Percentiles rank a stretch among this genome's conserved stretches.
phyloP scores from a whole-genome alignment of 306 rosid genomes.

The Acacia melanoxylon region DNA sequence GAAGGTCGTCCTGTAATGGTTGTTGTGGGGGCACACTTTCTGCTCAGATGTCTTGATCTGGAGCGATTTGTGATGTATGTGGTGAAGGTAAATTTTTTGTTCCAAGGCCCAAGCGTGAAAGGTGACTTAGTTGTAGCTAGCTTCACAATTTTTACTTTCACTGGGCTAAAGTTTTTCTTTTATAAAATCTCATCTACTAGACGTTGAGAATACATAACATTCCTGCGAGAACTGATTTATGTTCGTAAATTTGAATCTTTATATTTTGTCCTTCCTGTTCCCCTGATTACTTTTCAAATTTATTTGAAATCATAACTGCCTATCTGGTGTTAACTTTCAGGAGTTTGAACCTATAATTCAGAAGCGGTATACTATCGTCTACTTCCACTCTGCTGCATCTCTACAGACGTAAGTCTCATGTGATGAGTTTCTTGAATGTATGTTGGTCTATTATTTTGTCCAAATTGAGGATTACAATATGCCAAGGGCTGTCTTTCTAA shows the following conservation, averaged over 20 bases:
- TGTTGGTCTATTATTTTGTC: neutral
- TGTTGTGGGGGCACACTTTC: conserved; percentile 98
- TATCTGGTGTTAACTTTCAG: conserved; percentile 51
- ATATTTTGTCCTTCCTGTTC: neutral
- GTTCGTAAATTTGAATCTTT: neutral
- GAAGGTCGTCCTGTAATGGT: conserved; percentile 97
- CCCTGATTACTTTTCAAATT: neutral
- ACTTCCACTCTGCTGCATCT: conserved; percentile 98
- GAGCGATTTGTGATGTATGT: conserved; percentile 85
- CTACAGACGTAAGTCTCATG: conserved; percentile 74
- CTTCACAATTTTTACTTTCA: neutral
- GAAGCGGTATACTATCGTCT: conserved; percentile 85
- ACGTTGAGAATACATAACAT: conserved; percentile 10
- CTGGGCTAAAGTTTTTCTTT: neutral
- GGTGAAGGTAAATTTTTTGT: conserved; percentile 57
- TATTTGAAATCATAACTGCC: neutral
- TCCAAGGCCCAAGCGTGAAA: conserved; percentile 47
- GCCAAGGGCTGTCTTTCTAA: conserved; percentile 15
- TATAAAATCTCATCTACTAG: conserved; percentile 6
- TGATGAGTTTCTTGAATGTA: conserved; percentile 24
- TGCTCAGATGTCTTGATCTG: conserved; percentile 91
- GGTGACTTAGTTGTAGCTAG: conserved; percentile 41
- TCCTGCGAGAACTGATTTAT: conserved; percentile 10
- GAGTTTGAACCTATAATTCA: conserved; percentile 95
- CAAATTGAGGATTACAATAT: conserved; percentile 11